Base-by-base conservation (phyloP, 768 basidiomycete genomes). In the Porpolomopsis calyptriformis region DNA sequence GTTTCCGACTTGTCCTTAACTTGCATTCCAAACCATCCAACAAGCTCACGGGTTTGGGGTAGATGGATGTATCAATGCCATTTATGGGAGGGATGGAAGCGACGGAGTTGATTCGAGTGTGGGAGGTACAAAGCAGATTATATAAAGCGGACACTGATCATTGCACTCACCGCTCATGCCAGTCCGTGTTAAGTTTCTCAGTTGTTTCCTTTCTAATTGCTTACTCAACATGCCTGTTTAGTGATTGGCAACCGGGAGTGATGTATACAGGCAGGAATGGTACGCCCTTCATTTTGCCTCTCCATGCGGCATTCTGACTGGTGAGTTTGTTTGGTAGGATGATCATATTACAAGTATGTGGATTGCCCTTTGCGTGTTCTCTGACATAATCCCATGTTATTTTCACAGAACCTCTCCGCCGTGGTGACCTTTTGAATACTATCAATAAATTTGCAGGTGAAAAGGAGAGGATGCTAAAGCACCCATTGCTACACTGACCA, bases 41-140 rank as follows among this genome's bases (percentile, higher is more conserved):
- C n/a, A n/a, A n/a, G 52, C 25, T 49, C 34, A 42, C 48, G 22
- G 2, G 37, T 10, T 42, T 5, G 11, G 24, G 43, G 12, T 50
- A 94, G 87, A 97, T 97, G 94, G 93, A 97, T 57, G 85, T 96
- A 11, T 96, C 92, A 9, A 93, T 94, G 90, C 90, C 92, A 4
- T 84, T 93, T 64, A 97, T 98, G 90, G 92, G 93, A 41, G 93
- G 94, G 52, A 90, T 94, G 82, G 93, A 99, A 64, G 90, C 94
- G 1, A 99, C 96, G 0, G 84, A 91, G 52, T 70, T 89, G 47
- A 96, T 97, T 50, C 79, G 94, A 43, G 74, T 78, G 29, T 89
- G 81, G 58, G 94, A 98, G 67, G 66, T 73, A 59, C 73, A 81
- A 51, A 78, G 78, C 52, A 72, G 78, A 6, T 67, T 90, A n/a